These are phyloP conservation scores for Neocallimastix lanati DNA, from an alignment of 192 early-diverging fungal genomes.

Conservation along the genomic window DNA sequence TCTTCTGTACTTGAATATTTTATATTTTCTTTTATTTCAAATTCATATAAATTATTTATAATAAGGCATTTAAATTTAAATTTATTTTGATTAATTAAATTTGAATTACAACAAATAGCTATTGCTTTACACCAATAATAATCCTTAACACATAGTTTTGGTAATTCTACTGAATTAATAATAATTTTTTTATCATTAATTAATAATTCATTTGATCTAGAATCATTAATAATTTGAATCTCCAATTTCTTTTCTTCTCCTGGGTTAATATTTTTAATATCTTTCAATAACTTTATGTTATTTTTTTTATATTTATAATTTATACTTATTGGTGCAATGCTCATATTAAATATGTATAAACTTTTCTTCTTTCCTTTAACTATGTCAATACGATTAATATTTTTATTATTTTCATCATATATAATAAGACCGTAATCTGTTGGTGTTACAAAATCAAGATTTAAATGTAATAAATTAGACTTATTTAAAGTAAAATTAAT, in stretches of 20 bases:
- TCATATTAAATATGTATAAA: not conserved
- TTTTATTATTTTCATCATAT: not conserved
- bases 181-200: too few species aligned
- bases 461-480: not conserved
- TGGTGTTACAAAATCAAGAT: not conserved
- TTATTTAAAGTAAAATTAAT: not conserved
- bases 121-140: too few species aligned
- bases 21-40: too few species aligned
- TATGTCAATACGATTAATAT: not conserved
- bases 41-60: too few species aligned
- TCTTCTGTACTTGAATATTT: too few species aligned
- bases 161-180: too few species aligned
- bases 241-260: not conserved
- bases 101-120: too few species aligned
- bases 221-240: too few species aligned
- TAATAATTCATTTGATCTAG: too few species aligned
- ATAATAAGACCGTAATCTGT: not conserved
- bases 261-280: not conserved
- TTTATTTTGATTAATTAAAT: too few species aligned
- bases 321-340: not conserved
- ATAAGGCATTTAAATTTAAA: too few species aligned
- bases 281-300: not conserved
- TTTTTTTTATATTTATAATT: not conserved
- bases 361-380: not conserved
- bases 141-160: too few species aligned